phyloP scores from a whole-genome alignment of 805 yeast species.

The Candida incommunis region DNA sequence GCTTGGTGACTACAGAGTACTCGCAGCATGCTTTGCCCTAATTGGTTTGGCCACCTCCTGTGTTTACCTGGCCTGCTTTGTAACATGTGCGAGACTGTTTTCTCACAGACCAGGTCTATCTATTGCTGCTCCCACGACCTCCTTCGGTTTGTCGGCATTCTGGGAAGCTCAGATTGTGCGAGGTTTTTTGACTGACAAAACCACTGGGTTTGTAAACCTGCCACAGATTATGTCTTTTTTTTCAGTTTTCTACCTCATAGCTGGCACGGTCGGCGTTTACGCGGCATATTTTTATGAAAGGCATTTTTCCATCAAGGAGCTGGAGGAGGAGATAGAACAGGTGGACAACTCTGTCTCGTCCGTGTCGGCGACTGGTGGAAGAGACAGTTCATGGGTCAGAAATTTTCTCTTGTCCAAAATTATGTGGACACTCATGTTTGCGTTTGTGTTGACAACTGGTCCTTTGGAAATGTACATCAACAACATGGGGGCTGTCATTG shows the following conservation, averaged over 20 bases:
- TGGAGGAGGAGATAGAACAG: not conserved
- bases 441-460: constrained; percentile 60
- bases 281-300: constrained; percentile 5
- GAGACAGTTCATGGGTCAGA: constrained; percentile 16
- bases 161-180: constrained; percentile 48
- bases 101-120: constrained; percentile 67
- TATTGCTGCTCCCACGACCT: constrained; percentile 77
- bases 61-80: constrained; percentile 21
- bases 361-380: constrained; percentile 4
- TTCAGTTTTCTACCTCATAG: constrained; percentile 8
- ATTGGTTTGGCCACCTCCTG: constrained; percentile 28
- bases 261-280: constrained; percentile 9
- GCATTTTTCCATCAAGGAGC: not conserved
- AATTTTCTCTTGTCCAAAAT: constrained; percentile 35
- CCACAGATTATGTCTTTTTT: constrained; percentile 9
- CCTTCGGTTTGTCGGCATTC: constrained; percentile 72
- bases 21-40: constrained; percentile 18
- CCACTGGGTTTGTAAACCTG: constrained; percentile 9
- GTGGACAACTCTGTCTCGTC: constrained; percentile 4
- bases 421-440: constrained; percentile 47
- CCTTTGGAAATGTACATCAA: constrained; percentile 77
- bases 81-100: constrained; percentile 77
- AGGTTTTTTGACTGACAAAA: constrained; percentile 21
- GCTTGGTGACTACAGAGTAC: constrained; percentile 9
- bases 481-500: constrained; percentile 64